phyloP scores from a whole-genome alignment of 208 protist species.

The Trypanosoma cruzi region DNA sequence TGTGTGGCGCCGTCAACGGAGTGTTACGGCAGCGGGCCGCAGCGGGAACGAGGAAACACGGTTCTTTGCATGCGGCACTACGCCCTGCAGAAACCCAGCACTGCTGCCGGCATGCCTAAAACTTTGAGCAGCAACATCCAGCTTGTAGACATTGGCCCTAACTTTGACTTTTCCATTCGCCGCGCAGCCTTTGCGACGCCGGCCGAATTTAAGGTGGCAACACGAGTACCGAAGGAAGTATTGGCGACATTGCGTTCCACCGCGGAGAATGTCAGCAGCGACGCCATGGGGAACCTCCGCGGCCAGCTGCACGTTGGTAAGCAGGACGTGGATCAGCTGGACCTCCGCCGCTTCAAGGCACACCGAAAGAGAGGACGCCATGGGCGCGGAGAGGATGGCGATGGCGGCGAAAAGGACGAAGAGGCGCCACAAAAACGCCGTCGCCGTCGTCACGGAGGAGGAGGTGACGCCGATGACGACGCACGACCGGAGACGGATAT shows the following conservation, averaged over 20 bases:
- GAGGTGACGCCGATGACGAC: slow-evolving; percentile 20
- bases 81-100: slow-evolving; percentile 69
- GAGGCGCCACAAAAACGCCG: slow-evolving; percentile 29
- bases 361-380: slow-evolving; percentile 62
- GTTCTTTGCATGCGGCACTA: slow-evolving; percentile 88
- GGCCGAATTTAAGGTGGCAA: slow-evolving; percentile 81
- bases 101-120: slow-evolving; percentile 34
- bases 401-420: too few relatives aligned
- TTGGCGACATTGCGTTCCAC: slow-evolving; percentile 65
- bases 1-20: slow-evolving; percentile 73
- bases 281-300: slow-evolving; percentile 75
- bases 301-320: slow-evolving; percentile 88
- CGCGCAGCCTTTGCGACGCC: slow-evolving; percentile 74
- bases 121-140: slow-evolving; percentile 57
- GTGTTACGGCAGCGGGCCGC: slow-evolving; percentile 61
- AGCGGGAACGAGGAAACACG: slow-evolving; percentile 27
- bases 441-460: slow-evolving; percentile 13
- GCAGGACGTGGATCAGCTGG: slow-evolving; percentile 70
- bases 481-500: slow-evolving; percentile 36
- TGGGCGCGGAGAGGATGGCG: slow-evolving; percentile 1
- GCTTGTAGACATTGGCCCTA: slow-evolving; percentile 83
- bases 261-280: slow-evolving; percentile 64
- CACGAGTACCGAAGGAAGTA: slow-evolving; percentile 54
- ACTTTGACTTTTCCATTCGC: slow-evolving; percentile 83
- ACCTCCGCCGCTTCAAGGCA: slow-evolving; percentile 86